Evolutionary conservation across 768 basidiomycete species (phyloP).

Genomic region (Rhizopogon rudus): DNA sequence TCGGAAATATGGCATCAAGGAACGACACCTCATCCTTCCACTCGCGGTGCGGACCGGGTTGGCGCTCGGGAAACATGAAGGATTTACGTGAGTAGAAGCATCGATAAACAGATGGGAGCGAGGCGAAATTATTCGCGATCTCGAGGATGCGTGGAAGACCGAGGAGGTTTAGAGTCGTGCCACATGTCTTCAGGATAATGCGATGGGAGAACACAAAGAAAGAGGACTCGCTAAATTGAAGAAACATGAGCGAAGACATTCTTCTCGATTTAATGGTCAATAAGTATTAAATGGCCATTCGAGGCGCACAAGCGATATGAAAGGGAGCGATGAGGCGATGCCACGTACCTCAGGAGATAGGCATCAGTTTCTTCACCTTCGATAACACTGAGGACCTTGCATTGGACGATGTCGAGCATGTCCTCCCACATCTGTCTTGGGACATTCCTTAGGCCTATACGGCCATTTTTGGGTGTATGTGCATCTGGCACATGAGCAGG

Average conservation of each 20-base stretch:
- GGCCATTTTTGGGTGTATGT: slow-evolving; percentile 32
- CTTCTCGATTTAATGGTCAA: neutral
- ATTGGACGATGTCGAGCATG: slow-evolving; percentile 95
- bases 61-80: slow-evolving; percentile 99
- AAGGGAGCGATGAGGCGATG: slow-evolving; percentile 3
- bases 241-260: slow-evolving; percentile 9
- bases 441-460: slow-evolving; percentile 73
- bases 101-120: slow-evolving; percentile 69
- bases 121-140: slow-evolving; percentile 72
- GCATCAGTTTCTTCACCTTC: slow-evolving; percentile 91
- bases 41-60: slow-evolving; percentile 86
- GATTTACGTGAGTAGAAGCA: slow-evolving; percentile 98
- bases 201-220: slow-evolving; percentile 93
- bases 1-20: slow-evolving; percentile 83
- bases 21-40: slow-evolving; percentile 93
- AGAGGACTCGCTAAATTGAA: slow-evolving; percentile 82
- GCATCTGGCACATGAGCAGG: slow-evolving; percentile 51
- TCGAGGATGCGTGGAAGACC: slow-evolving; percentile 93
- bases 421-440: slow-evolving; percentile 84
- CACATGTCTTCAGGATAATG: slow-evolving; percentile 97
- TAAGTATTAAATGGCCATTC: neutral
- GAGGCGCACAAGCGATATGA: neutral
- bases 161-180: slow-evolving; percentile 95
- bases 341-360: slow-evolving; percentile 85
- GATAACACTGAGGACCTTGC: slow-evolving; percentile 89